These are phyloP conservation scores for Tothia fuscella DNA, from an alignment of 2,329 filamentous ascomycete species.

Conservation along the genomic window DNA sequence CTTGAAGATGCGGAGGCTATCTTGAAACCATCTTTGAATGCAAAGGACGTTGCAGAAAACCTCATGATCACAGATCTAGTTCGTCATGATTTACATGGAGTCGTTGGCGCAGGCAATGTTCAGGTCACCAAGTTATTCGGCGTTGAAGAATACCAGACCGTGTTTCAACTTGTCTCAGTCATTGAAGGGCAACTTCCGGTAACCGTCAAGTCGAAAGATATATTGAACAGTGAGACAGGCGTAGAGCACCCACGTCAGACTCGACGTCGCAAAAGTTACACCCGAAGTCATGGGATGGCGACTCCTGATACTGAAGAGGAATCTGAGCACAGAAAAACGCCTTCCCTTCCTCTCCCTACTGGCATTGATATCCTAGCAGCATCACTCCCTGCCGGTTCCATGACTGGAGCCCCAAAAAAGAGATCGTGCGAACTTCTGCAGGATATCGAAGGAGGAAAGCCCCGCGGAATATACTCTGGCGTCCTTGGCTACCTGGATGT, in stretches of 20 bases:
- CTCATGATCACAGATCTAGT: constrained; percentile 76
- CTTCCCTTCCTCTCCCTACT: constrained; percentile 27
- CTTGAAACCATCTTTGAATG: constrained; percentile 65
- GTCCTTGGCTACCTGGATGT: constrained; percentile 85
- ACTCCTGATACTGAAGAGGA: not conserved
- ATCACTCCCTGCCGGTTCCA: constrained; percentile 74
- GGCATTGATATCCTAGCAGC: constrained; percentile 60
- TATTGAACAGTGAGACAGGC: not conserved
- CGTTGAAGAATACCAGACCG: constrained; percentile 82
- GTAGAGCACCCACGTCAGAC: not conserved
- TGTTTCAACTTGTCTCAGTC: constrained; percentile 85
- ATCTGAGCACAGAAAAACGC: no score
- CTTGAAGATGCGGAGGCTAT: constrained; percentile 60
- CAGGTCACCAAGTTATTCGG: constrained; percentile 65
- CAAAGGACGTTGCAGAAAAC: constrained; percentile 91
- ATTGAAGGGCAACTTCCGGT: constrained; percentile 54
- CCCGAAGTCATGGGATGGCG: no score
- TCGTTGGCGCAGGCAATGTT: constrained; percentile 64
- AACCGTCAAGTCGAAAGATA: not conserved
- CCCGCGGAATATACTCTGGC: constrained; percentile 73
- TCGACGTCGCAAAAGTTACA: not conserved
- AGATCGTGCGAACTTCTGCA: constrained; percentile 74
- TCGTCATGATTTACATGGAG: constrained; percentile 82
- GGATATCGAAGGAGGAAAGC: constrained; percentile 49
- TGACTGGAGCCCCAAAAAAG: constrained; percentile 95